Conservation (phyloP, 352 stramenopile species). For the Pythium periplocum region DNA sequence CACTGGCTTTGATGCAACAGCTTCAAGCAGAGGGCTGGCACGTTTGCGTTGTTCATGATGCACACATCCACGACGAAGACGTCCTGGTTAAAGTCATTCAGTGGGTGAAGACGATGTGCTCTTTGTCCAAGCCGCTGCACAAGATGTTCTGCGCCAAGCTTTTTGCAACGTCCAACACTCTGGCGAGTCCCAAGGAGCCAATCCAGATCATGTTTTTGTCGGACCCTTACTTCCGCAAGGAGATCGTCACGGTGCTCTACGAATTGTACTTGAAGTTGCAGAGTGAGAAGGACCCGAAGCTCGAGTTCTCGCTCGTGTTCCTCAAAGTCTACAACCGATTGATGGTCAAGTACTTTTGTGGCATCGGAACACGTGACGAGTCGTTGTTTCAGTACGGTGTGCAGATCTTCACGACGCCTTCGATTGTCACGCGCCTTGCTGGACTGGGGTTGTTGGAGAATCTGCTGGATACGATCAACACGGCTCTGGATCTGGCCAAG, state of each 20-base stretch:
- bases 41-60: slow-evolving; percentile 71
- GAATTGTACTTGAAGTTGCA: slow-evolving; percentile 94
- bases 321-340: slow-evolving; percentile 81
- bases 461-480: slow-evolving; percentile 72
- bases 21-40: slow-evolving; percentile 80
- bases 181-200: slow-evolving; percentile 49
- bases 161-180: slow-evolving; percentile 33
- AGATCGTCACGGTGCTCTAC: slow-evolving; percentile 88
- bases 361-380: slow-evolving; percentile 87
- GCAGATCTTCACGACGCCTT: slow-evolving; percentile 93
- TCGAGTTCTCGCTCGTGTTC: slow-evolving; percentile 88
- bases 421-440: slow-evolving; percentile 68
- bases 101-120: slow-evolving; percentile 71
- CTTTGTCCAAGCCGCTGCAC: slow-evolving; percentile 52
- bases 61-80: slow-evolving; percentile 67
- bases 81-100: slow-evolving; percentile 56
- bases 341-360: slow-evolving; percentile 86
- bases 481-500: slow-evolving; percentile 66
- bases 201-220: slow-evolving; percentile 90
- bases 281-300: slow-evolving; percentile 93
- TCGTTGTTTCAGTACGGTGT: slow-evolving; percentile 90
- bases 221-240: slow-evolving; percentile 94
- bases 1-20: slow-evolving; percentile 68
- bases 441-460: slow-evolving; percentile 65
- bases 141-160: slow-evolving; percentile 67